These are phyloP conservation scores for Macrocybe gigantea DNA, from an alignment of 768 basidiomycete species.

Conservation along the genomic window DNA sequence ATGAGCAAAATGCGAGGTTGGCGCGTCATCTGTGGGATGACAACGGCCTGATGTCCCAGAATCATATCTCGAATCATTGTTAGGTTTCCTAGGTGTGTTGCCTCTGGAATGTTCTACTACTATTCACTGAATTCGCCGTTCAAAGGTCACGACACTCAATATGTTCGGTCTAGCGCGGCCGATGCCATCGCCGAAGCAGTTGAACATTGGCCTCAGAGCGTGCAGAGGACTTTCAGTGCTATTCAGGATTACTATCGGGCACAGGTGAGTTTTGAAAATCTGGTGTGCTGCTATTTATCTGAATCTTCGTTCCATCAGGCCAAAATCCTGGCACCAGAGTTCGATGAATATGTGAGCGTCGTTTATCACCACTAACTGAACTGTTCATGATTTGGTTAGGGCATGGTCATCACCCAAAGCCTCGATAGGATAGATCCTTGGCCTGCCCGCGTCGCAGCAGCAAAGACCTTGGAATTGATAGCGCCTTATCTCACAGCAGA, in stretches of 20 bases:
- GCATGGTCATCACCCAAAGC: slow-evolving; percentile 87
- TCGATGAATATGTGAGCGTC: slow-evolving; percentile 77
- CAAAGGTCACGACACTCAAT: slow-evolving; percentile 71
- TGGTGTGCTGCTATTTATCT: background rate
- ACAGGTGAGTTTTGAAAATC: slow-evolving; percentile 42
- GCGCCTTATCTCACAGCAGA: slow-evolving; percentile 58
- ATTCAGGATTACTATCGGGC: slow-evolving; percentile 77
- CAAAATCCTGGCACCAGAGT: slow-evolving; percentile 84
- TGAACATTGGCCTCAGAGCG: slow-evolving; percentile 60
- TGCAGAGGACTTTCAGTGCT: slow-evolving; percentile 37
- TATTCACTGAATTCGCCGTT: background rate
- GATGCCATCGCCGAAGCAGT: slow-evolving; percentile 73
- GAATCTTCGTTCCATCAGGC: slow-evolving; percentile 39
- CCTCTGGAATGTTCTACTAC: background rate
- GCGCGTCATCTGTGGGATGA: slow-evolving; percentile 90
- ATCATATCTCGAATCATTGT: slow-evolving; percentile 47
- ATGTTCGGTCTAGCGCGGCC: slow-evolving; percentile 72
- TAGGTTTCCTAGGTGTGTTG: slow-evolving; percentile 62
- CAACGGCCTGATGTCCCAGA: slow-evolving; percentile 89
- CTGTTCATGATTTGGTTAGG: slow-evolving; percentile 36
- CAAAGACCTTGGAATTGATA: slow-evolving; percentile 58
- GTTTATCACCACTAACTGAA: slow-evolving; percentile 2
- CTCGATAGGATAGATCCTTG: slow-evolving; percentile 89
- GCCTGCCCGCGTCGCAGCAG: slow-evolving; percentile 73
- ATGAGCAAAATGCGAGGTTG: slow-evolving; percentile 80